These are phyloP conservation scores for Paxillus involutus DNA, from an alignment of 768 basidiomycete genomes.

Conservation along the genomic window DNA sequence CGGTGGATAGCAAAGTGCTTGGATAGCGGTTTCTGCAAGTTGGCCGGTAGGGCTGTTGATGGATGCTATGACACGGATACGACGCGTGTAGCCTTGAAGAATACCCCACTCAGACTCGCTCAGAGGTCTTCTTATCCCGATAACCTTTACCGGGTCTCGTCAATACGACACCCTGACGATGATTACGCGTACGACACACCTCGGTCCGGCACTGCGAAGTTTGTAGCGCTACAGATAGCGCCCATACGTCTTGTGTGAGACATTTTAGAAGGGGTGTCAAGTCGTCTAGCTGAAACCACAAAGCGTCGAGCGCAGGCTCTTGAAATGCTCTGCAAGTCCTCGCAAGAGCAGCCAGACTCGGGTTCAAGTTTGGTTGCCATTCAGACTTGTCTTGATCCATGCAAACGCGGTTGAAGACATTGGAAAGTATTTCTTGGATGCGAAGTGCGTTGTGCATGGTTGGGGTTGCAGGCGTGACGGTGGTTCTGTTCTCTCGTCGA, in stretches of 20 bases:
- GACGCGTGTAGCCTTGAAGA: background rate
- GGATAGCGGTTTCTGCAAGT: background rate
- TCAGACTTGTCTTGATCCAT: background rate
- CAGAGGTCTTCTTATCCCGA: background rate
- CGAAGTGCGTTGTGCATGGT: constrained; percentile 3
- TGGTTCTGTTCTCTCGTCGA: too few relatives aligned
- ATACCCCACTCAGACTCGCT: background rate
- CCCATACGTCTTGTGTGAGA: background rate
- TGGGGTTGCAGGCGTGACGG: background rate
- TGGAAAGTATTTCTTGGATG: constrained; percentile 2
- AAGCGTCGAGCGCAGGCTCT: constrained; percentile 2
- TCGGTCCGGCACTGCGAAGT: background rate
- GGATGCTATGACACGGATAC: background rate
- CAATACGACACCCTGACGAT: too few relatives aligned
- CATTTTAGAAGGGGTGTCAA: constrained; percentile 1
- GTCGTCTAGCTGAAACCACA: constrained; percentile 3
- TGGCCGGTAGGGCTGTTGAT: background rate
- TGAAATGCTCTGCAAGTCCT: constrained; percentile 8
- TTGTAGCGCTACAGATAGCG: background rate
- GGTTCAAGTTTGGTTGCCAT: background rate
- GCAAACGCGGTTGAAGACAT: background rate
- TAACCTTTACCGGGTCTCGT: background rate
- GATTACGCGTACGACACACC: too few relatives aligned
- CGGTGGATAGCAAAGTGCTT: constrained; percentile 1
- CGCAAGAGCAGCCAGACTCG: constrained; percentile 9